Conservation (phyloP, 2,329 filamentous ascomycete species). For the Alternaria panax region DNA sequence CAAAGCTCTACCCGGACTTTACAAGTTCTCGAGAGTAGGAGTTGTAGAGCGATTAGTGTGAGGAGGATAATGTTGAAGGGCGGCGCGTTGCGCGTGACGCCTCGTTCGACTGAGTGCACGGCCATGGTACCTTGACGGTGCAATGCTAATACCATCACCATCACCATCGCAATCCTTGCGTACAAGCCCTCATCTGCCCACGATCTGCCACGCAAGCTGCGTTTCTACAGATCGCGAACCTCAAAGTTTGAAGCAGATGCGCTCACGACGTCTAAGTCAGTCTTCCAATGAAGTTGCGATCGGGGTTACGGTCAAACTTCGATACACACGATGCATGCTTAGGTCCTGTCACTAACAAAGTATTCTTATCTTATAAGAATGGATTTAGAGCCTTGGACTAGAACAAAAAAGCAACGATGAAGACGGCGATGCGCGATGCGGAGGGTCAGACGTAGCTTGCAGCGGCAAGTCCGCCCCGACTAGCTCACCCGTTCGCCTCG, state of each 20-base stretch:
- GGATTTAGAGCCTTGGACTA: background rate
- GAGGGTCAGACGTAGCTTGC: background rate
- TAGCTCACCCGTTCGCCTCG: conserved; percentile 5
- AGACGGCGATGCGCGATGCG: background rate
- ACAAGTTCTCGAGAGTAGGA: background rate
- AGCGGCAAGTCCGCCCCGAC: conserved; percentile 1
- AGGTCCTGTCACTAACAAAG: background rate
- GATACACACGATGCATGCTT: background rate
- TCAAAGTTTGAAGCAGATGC: background rate
- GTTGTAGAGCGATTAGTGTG: background rate
- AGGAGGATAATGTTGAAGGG: background rate
- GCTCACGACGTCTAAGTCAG: background rate
- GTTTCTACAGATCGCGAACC: background rate
- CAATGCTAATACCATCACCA: background rate
- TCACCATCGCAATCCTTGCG: background rate
- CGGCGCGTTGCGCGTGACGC: background rate
- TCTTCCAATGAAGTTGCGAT: background rate
- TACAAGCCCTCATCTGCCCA: background rate
- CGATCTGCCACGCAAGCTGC: background rate
- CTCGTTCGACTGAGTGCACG: background rate
- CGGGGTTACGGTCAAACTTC: background rate
- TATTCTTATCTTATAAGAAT: background rate
- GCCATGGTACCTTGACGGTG: background rate
- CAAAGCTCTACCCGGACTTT: background rate
- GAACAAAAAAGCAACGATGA: conserved; percentile 3